Evolutionary conservation across 495 filamentous ascomycete genomes (phyloP), one percentile per base, ranked within the genome.

Genomic region (Extremus antarcticus): DNA sequence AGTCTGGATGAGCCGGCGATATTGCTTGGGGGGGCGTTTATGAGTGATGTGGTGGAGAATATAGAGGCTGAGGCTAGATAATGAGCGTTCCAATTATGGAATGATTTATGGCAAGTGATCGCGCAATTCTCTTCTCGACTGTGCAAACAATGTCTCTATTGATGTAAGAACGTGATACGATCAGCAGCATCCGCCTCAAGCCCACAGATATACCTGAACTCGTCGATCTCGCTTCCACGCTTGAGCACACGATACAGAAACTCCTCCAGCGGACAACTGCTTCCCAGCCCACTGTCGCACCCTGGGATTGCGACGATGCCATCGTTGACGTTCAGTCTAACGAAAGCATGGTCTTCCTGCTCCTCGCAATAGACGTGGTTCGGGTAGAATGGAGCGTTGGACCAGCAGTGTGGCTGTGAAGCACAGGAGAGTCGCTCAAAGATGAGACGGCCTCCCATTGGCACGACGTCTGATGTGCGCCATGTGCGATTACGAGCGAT

Each of bases 1-100:
- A 79, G 62, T 46, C 72, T 86, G 49, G 55, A 81, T 0, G 83
- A 86, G 70, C 83, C 83, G n/a, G 83, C 83, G 0, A 85, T 86
- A 25, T 64, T 86, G 21, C 70, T 86, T 1, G 83, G 83, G 23
- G 80, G 83, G 39, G 77, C 78, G 13, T 86, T 86, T 54, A 73
- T 80, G 51, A 81, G 84, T 19, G 74, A 78, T 60, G 65, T 75
- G 17, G 63, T 64, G 3, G 71, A 74, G 64, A 54, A 64, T 23
- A 57, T 65, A 40, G 52, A 63, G 47, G 57, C 32, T 23, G 46
- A 45, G 41, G 4, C 15, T 3, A 45, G 17, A 45, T 45, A 7
- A n/a, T 35, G 29, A 35, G 4, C 4, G 29, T 35, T 35, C n/a
- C n/a, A n/a, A n/a, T n/a, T n/a, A n/a, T n/a, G n/a, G n/a, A n/a